These are phyloP conservation scores for Kluyveromyces aestuarii DNA, from an alignment of 805 yeast species.

Conservation along the genomic window DNA sequence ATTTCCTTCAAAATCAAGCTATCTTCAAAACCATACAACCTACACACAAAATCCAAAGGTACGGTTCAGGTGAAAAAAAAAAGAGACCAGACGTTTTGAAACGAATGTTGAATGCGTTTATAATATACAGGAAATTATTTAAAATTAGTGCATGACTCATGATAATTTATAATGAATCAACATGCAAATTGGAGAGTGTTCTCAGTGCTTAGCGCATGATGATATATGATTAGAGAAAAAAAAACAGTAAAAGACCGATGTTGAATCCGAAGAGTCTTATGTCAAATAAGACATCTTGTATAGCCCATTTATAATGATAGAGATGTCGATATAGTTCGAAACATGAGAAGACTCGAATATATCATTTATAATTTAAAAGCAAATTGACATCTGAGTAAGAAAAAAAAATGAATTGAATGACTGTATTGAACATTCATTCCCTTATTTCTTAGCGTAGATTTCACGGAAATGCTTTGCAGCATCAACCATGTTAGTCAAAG, in stretches of 20 bases:
- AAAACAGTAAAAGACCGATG: constrained; percentile 20
- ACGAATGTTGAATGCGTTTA: constrained; percentile 32
- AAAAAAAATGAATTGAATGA: too few relatives aligned
- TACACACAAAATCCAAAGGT: background rate
- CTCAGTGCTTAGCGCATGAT: constrained; percentile 1
- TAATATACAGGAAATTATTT: constrained; percentile 13
- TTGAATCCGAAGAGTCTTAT: constrained; percentile 18
- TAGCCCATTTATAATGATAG: background rate
- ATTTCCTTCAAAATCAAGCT: background rate
- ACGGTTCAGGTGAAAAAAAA: background rate
- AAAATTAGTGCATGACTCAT: constrained; percentile 9
- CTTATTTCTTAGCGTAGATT: constrained; percentile 32
- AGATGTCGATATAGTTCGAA: background rate
- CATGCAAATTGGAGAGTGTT: background rate
- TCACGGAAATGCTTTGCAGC: constrained; percentile 95
- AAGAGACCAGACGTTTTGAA: constrained; percentile 4
- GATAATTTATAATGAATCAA: constrained; percentile 8
- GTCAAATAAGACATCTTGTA: constrained; percentile 2
- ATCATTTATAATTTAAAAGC: too few relatives aligned
- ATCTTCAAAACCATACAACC: background rate
- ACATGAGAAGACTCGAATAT: background rate
- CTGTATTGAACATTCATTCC: background rate
- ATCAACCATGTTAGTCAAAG: constrained; percentile 96
- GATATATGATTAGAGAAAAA: constrained; percentile 3
- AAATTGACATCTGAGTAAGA: too few relatives aligned